Evolutionary conservation across 1,139 yeast genomes (phyloP).

Genomic region (Protomyces arabidopsidicola): DNA sequence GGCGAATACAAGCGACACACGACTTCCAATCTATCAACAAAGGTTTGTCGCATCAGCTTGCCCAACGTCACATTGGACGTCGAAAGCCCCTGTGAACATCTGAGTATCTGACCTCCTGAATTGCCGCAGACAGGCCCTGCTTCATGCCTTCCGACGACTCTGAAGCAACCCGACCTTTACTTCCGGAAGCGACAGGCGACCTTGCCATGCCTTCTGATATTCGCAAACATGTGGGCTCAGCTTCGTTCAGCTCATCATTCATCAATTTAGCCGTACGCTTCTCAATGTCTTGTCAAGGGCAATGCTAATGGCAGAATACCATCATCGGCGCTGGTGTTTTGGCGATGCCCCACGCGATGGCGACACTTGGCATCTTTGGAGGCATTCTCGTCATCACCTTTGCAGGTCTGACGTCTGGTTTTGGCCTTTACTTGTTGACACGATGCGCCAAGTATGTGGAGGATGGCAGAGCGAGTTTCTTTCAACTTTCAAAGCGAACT

Average conservation of each 20-base stretch:
- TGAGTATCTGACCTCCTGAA: not conserved
- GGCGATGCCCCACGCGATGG: slow-evolving; percentile 86
- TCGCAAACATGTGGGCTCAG: slow-evolving; percentile 16
- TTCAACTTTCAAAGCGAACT: slow-evolving; percentile 73
- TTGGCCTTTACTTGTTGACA: slow-evolving; percentile 77
- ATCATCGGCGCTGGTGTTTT: slow-evolving; percentile 69
- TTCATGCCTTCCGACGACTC: not conserved
- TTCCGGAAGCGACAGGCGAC: not conserved
- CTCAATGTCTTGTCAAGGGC: slow-evolving; percentile 41
- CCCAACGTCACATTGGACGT: no score
- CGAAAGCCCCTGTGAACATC: no score
- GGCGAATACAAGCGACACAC: no score
- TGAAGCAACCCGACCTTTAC: not conserved
- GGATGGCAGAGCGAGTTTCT: slow-evolving; percentile 75
- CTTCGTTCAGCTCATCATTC: slow-evolving; percentile 20
- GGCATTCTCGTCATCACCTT: slow-evolving; percentile 62
- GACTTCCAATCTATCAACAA: no score
- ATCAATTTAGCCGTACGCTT: slow-evolving; percentile 12
- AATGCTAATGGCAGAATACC: slow-evolving; percentile 38
- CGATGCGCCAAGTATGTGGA: slow-evolving; percentile 65
- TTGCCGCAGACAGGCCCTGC: not conserved
- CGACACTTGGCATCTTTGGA: slow-evolving; percentile 71
- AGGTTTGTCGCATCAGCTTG: no score
- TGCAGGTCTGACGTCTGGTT: slow-evolving; percentile 74
- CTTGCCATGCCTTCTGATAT: not conserved